Evolutionary conservation across 305 asterid species (phyloP).

Genomic region (Salvia sclarea): DNA sequence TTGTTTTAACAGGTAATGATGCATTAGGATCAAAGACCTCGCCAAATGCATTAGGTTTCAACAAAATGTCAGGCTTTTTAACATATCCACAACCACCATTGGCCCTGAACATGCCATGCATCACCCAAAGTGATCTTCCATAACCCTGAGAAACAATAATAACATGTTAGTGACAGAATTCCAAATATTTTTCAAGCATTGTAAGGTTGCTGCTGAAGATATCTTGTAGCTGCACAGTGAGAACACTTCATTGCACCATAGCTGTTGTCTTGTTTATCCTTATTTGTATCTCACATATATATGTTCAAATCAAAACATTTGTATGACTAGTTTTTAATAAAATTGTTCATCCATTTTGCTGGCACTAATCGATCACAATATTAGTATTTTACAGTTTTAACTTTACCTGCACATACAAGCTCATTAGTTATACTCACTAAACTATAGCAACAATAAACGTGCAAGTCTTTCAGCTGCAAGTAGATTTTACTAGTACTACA

Average conservation of each 20-base stretch:
- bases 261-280: background rate
- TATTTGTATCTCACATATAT: background rate
- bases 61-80: slow-evolving; percentile 69
- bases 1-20: slow-evolving; percentile 55
- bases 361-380: background rate
- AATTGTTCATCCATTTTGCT: background rate
- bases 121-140: slow-evolving; percentile 89
- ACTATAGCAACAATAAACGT: background rate
- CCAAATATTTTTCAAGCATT: background rate
- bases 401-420: background rate
- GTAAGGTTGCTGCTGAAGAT: slow-evolving; percentile 5
- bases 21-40: slow-evolving; percentile 66
- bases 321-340: background rate
- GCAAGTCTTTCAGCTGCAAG: background rate
- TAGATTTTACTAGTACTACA: background rate
- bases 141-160: slow-evolving; percentile 57
- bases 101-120: slow-evolving; percentile 91
- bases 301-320: background rate
- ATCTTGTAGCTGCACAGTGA: background rate
- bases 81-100: slow-evolving; percentile 89
- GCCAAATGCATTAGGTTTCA: slow-evolving; percentile 45
- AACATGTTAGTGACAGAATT: slow-evolving; percentile 17
- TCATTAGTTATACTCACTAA: background rate
- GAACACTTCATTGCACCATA: background rate
- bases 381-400: background rate